A percentile compares a stretch with the other conserved stretches of the same genome.
Conservation (phyloP, 164 flowering plant genomes). For the Umbellularia californica region DNA sequence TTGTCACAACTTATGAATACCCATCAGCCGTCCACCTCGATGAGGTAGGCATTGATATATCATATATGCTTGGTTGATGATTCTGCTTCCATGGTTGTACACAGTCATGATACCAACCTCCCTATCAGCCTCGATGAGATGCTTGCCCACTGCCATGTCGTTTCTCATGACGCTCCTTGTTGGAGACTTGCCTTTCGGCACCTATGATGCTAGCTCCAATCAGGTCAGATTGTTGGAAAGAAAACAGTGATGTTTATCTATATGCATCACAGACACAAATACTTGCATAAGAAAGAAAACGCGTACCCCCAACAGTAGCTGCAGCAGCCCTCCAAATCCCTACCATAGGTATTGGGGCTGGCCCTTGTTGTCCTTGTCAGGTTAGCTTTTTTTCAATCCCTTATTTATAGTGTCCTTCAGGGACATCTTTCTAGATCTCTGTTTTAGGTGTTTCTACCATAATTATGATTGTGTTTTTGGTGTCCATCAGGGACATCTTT, state of each 20-base stretch:
- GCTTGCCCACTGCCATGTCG: constrained; percentile 96
- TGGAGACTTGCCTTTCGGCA: constrained; percentile 88
- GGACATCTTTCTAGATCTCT: no score
- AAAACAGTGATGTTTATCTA: no score
- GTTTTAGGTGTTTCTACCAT: no score
- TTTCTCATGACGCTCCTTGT: constrained; percentile 89
- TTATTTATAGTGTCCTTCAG: no score
- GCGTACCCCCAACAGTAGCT: constrained; percentile 92
- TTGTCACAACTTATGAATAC: constrained; percentile 94
- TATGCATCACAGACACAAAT: no score
- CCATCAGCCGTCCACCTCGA: constrained; percentile 89
- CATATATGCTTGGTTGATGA: constrained; percentile 75
- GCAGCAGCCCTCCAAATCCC: constrained; percentile 89
- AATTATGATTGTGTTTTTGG: no score
- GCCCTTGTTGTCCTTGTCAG: constrained; percentile 94
- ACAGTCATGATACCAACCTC: constrained; percentile 89
- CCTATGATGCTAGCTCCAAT: constrained; percentile 60
- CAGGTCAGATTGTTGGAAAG: constrained; percentile 40
- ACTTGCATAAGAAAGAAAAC: constrained; percentile 18
- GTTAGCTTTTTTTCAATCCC: constrained; percentile 26
- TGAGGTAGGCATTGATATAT: constrained; percentile 67
- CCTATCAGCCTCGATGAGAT: constrained; percentile 83
- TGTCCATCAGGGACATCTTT: no score
- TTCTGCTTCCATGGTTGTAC: constrained; percentile 95
- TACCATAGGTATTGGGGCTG: constrained; percentile 93